Evolutionary conservation across 2,329 filamentous ascomycete species (phyloP).

Genomic region (Fusarium gaditjirri): DNA sequence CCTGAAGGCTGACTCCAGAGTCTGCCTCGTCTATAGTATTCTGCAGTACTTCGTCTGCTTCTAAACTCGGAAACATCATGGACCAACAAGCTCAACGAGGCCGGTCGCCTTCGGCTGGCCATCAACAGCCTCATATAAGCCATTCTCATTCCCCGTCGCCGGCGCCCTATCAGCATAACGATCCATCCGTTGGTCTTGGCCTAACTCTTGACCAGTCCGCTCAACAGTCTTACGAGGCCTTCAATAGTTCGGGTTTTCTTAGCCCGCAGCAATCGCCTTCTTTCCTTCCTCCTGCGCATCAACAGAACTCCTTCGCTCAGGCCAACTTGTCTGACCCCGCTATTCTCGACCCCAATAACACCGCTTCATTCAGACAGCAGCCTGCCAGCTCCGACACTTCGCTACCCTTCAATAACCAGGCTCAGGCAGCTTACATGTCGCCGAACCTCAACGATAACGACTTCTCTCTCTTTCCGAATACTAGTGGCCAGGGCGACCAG

Average conservation of each 20-base stretch:
- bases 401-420: constrained; percentile 55
- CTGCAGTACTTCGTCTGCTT: constrained; percentile 41
- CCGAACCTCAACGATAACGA: constrained; percentile 65
- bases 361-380: constrained; percentile 56
- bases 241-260: constrained; percentile 59
- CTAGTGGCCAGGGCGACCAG: constrained; percentile 63
- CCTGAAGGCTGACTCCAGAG: constrained; percentile 58
- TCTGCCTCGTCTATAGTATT: constrained; percentile 53
- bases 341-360: constrained; percentile 55
- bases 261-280: constrained; percentile 56
- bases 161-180: constrained; percentile 62
- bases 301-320: constrained; percentile 42
- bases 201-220: constrained; percentile 65
- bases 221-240: constrained; percentile 55
- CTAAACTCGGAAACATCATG: constrained; percentile 52
- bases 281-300: constrained; percentile 50
- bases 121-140: constrained; percentile 73
- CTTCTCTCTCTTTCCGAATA: constrained; percentile 72
- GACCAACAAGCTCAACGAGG: constrained; percentile 59
- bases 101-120: constrained; percentile 70
- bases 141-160: constrained; percentile 73
- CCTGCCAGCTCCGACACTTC: constrained; percentile 50
- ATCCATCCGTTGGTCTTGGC: constrained; percentile 64
- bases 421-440: constrained; percentile 59
- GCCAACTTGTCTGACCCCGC: constrained; percentile 51